Conservation (phyloP, 208 protist species). For the Acanthamoeba healyi region DNA sequence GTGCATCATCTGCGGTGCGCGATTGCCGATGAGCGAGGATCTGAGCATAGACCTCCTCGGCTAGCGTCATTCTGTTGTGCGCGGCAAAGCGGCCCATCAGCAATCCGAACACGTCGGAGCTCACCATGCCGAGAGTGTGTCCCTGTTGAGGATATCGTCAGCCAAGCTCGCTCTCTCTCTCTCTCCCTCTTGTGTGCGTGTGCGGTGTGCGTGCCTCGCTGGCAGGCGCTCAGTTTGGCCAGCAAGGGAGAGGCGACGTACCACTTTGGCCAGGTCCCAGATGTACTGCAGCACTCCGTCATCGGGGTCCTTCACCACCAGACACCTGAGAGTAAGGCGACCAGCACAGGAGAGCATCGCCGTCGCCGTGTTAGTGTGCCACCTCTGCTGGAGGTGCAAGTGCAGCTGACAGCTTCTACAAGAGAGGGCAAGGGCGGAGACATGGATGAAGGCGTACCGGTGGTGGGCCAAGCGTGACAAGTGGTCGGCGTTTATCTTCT, state of each 20-base stretch:
- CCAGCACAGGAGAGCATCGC: neutral
- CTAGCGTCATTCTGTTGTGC: neutral
- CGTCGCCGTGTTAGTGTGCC: neutral
- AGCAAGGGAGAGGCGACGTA: neutral
- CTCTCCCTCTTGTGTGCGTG: too few relatives aligned
- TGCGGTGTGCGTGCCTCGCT: neutral
- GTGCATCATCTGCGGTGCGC: neutral
- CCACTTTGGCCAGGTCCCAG: constrained; percentile 46
- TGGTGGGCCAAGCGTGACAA: constrained; percentile 26
- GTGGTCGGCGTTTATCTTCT: constrained; percentile 32
- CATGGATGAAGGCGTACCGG: neutral
- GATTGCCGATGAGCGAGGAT: neutral
- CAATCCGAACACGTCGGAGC: neutral
- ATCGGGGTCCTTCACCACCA: neutral
- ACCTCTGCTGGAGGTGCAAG: too few relatives aligned
- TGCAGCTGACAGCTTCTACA: too few relatives aligned
- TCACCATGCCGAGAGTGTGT: neutral
- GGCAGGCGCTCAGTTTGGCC: neutral
- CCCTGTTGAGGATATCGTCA: neutral
- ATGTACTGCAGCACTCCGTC: constrained; percentile 52
- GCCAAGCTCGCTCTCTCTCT: too few relatives aligned
- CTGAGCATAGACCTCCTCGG: constrained; percentile 18
- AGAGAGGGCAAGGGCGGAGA: neutral
- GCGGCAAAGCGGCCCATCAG: constrained; percentile 49
- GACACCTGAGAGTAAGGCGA: neutral